Conservation (phyloP, 83 land plant species). For the Thuja plicata region DNA sequence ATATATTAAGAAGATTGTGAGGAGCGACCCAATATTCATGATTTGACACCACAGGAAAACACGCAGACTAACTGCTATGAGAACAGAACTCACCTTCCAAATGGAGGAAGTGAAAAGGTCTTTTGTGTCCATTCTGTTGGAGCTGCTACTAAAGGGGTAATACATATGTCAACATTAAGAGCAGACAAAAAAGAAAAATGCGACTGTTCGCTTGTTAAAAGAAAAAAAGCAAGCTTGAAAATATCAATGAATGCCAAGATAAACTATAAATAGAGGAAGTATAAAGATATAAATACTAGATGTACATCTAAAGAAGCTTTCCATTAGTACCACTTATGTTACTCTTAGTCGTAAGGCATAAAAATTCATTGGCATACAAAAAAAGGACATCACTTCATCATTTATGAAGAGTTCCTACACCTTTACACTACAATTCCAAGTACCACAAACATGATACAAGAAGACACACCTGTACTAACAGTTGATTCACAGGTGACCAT, state of each 20-base stretch:
- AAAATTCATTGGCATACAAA: neutral
- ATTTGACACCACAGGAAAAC: neutral
- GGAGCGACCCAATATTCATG: neutral
- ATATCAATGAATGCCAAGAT: neutral
- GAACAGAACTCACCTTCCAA: conserved; percentile 11
- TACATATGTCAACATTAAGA: neutral
- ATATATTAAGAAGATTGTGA: neutral
- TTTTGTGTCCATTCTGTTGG: conserved; percentile 24
- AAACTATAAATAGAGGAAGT: neutral
- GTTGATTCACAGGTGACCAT: conserved; percentile 11
- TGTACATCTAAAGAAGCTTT: neutral
- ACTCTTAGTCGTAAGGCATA: neutral
- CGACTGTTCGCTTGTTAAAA: neutral
- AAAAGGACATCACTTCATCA: neutral
- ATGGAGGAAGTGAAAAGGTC: conserved; percentile 18
- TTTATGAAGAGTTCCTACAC: neutral
- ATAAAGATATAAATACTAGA: neutral
- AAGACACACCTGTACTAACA: conserved; percentile 1
- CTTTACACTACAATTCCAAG: neutral
- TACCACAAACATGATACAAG: neutral
- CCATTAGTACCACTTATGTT: neutral
- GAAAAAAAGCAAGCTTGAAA: neutral
- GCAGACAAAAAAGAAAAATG: neutral
- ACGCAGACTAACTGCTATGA: neutral
- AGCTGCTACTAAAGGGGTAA: conserved; percentile 11